These are phyloP conservation scores for Diophrys sp. DNA, from an alignment of 73 alveolate species.

Conservation along the genomic window DNA sequence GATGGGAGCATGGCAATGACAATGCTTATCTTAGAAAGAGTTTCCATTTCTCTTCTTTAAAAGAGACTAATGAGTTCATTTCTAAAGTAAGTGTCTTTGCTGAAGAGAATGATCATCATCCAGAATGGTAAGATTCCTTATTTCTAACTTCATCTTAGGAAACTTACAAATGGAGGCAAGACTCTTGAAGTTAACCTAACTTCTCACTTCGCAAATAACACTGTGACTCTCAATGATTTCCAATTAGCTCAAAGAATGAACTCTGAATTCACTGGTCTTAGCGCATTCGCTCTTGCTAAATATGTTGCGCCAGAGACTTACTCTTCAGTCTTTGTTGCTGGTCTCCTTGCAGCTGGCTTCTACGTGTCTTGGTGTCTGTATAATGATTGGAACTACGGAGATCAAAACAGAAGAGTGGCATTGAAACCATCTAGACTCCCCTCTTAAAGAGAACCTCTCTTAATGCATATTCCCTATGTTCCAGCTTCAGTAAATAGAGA, in stretches of 20 bases:
- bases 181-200: constrained; percentile 26
- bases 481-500: not conserved
- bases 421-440: not conserved
- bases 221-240: constrained; percentile 36
- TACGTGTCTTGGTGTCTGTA: not conserved
- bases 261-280: not conserved
- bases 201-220: constrained; percentile 44
- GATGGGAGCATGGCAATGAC: not conserved
- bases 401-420: not conserved
- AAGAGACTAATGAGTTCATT: constrained; percentile 25
- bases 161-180: constrained; percentile 21
- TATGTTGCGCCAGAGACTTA: not conserved
- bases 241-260: constrained; percentile 47
- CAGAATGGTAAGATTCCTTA: constrained; percentile 29
- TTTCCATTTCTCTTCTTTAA: constrained; percentile 25
- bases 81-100: constrained; percentile 18
- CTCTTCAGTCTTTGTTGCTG: not conserved
- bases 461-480: no score
- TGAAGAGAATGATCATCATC: constrained; percentile 38
- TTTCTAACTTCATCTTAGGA: not conserved
- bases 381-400: not conserved
- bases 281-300: not conserved
- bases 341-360: not conserved
- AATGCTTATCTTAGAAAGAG: constrained; percentile 13
- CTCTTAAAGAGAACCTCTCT: not conserved